Evolutionary conservation across 768 basidiomycete genomes (phyloP), one percentile per base, ranked within the genome.

Genomic region (Leccinum boreale): DNA sequence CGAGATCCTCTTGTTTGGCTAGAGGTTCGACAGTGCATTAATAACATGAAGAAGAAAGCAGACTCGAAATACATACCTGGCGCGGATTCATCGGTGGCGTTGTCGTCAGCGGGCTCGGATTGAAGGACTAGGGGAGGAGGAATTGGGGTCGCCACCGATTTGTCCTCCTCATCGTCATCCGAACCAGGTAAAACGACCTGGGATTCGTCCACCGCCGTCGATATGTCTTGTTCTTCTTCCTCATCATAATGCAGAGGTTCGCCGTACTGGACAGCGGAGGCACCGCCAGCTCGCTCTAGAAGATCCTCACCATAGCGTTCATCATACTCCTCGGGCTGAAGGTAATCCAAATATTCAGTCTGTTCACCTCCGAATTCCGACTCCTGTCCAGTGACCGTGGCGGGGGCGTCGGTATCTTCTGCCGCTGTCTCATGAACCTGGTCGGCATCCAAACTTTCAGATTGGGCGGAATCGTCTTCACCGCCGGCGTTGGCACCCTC

Each of bases 231-330:
- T 28, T 62, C 64, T 24, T 49, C 67, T 54, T 63, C 68, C n/a
- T 65, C 71, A 19, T 69, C 69, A 10, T 63, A 61, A 44, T 65
- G 67, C 12, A 19, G 51, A 45, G 57, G 52, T 50, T 68, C 64
- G 35, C 58, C 63, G 11, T 65, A 63, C 51, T 62, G 65, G 8
- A 50, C 29, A 21, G 54, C 51, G 23, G 57, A 46, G 4, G 55
- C 58, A 1, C 57, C 67, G 9, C 63, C 68, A 0, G 65, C 59
- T 35, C 65, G 68, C 49, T 77, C 75, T 0, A 65, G 64, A 12
- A 73, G 65, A 28, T 70, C 73, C 28, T 76, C 77, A 23, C 71
- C 72, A 28, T 71, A 74, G 44, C 60, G 66, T 35, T 74, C 73
- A 24, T 75, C 72, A 55, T 74, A 72, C 23, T 77, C 77, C 50